A percentile compares a stretch with the other conserved stretches of the same genome.
Conservation (phyloP, 805 yeast species). For the Ogataea pilisensis region DNA sequence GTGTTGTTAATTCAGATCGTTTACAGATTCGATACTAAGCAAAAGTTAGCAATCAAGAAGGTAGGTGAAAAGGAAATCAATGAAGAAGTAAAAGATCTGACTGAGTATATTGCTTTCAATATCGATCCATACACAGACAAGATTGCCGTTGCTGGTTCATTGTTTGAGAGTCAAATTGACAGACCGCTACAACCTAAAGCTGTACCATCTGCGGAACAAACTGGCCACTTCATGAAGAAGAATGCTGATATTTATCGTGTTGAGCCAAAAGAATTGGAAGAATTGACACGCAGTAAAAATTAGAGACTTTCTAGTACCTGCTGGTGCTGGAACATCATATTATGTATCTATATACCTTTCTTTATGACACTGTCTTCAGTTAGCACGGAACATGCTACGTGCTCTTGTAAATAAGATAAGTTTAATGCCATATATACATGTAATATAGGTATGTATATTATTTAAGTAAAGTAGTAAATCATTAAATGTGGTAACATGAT, state of each 20-base stretch:
- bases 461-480: not conserved
- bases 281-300: slow-evolving; percentile 2
- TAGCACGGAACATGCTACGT: not conserved
- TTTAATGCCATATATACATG: not conserved
- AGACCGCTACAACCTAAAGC: slow-evolving; percentile 31
- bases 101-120: slow-evolving; percentile 58
- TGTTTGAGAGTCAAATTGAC: slow-evolving; percentile 53
- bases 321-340: too few species aligned
- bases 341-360: too few species aligned
- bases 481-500: too few species aligned
- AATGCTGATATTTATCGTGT: slow-evolving; percentile 35
- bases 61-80: slow-evolving; percentile 40
- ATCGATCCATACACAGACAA: slow-evolving; percentile 58
- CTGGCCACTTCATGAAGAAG: slow-evolving; percentile 28
- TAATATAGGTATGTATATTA: not conserved
- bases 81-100: slow-evolving; percentile 46
- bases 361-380: too few species aligned
- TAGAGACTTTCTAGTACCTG: too few species aligned
- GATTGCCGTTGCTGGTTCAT: slow-evolving; percentile 58
- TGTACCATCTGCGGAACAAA: slow-evolving; percentile 26
- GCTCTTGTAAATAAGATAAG: slow-evolving; percentile 8
- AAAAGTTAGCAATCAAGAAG: slow-evolving; percentile 48
- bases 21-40: slow-evolving; percentile 60
- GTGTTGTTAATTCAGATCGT: slow-evolving; percentile 43
- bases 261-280: slow-evolving; percentile 28